These are phyloP conservation scores for Pythium aphanidermatum DNA, from an alignment of 352 stramenopile species.

Conservation along the genomic window DNA sequence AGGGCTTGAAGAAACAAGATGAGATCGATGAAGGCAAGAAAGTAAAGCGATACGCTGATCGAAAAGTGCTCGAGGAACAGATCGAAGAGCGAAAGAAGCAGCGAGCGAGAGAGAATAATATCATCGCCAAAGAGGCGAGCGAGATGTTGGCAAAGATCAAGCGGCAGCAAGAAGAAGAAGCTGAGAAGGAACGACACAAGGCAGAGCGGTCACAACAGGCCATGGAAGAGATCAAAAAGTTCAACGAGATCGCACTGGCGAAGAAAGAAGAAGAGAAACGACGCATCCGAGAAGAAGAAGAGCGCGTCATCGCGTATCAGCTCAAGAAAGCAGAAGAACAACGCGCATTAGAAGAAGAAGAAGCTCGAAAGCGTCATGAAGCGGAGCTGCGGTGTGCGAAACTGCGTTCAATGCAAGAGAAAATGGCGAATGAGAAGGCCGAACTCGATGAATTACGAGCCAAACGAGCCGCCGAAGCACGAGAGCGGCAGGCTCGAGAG, in stretches of 20 bases:
- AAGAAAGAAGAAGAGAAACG: conserved; percentile 57
- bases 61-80: conserved; percentile 87
- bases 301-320: conserved; percentile 62
- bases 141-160: conserved; percentile 88
- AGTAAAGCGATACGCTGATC: conserved; percentile 71
- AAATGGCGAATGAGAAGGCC: conserved; percentile 79
- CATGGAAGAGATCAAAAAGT: conserved; percentile 69
- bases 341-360: conserved; percentile 55
- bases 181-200: conserved; percentile 65
- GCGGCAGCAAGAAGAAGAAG: conserved; percentile 56
- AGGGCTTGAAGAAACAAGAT: conserved; percentile 89
- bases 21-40: conserved; percentile 86
- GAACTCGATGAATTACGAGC: conserved; percentile 91
- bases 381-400: conserved; percentile 72
- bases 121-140: conserved; percentile 71
- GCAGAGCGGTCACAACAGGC: conserved; percentile 41
- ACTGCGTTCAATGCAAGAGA: conserved; percentile 78
- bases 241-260: conserved; percentile 51
- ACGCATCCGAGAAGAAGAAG: conserved; percentile 76
- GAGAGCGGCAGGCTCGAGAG: conserved; percentile 83
- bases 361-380: conserved; percentile 54
- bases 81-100: conserved; percentile 54
- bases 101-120: conserved; percentile 34
- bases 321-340: conserved; percentile 68
- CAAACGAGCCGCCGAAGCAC: conserved; percentile 84